Evolutionary conservation across 176 grass and related monocot species (phyloP).

Genomic region (Aegilops bicornis): DNA sequence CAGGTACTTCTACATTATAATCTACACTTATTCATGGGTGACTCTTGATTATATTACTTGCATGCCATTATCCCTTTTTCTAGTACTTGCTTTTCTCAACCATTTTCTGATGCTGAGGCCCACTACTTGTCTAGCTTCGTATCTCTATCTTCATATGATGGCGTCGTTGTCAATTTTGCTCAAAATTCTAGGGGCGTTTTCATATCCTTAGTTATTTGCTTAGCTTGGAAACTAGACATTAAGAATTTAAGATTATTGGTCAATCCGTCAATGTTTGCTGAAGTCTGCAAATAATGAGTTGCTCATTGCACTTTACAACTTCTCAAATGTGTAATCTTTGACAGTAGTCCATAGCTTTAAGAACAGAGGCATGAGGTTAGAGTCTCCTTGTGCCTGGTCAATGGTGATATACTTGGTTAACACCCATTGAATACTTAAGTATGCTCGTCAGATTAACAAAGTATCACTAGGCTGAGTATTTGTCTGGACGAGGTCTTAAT

Average conservation of each 20-base stretch:
- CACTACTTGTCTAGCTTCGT: neutral
- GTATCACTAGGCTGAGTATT: neutral
- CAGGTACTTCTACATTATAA: slow-evolving; percentile 55
- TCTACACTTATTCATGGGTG: slow-evolving; percentile 8
- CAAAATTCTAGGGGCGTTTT: neutral
- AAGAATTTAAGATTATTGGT: slow-evolving; percentile 4
- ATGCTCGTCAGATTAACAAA: neutral
- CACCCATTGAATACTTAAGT: neutral
- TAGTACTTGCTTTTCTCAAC: neutral
- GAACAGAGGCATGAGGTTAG: neutral
- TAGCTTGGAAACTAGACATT: neutral
- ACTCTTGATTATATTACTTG: neutral
- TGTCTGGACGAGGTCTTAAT: neutral
- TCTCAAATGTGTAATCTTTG: neutral
- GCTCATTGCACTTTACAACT: neutral
- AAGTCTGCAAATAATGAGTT: neutral
- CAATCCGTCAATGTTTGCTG: neutral
- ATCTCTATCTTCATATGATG: neutral
- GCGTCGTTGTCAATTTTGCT: neutral
- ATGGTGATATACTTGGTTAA: neutral
- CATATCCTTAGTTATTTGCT: neutral
- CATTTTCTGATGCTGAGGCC: neutral
- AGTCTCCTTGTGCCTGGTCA: neutral
- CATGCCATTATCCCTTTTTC: neutral
- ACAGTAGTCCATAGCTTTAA: neutral